Conservation (phyloP, 2,329 filamentous ascomycete genomes). For the Coleophoma crateriformis region DNA sequence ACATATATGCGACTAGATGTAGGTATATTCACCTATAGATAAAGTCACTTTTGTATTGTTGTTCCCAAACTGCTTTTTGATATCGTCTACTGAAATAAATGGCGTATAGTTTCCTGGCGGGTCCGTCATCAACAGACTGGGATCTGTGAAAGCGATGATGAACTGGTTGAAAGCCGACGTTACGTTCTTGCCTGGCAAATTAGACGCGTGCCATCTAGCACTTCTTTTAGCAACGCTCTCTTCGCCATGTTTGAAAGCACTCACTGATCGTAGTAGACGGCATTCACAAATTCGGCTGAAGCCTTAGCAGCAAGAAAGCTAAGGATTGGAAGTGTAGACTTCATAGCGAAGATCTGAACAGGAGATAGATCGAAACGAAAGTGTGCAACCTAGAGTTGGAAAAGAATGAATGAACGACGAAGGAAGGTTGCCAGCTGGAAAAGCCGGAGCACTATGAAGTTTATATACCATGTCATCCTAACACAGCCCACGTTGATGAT, state of each 20-base stretch:
- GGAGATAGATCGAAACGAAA: not conserved
- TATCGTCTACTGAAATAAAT: constrained; percentile 8
- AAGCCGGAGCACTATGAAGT: not conserved
- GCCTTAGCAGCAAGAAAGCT: not conserved
- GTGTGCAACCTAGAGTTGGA: not conserved
- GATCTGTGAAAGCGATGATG: constrained; percentile 14
- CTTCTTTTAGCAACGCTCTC: not conserved
- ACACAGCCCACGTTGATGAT: not conserved
- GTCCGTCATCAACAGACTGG: constrained; percentile 10
- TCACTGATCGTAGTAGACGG: not conserved
- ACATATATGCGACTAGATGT: too few relatives aligned
- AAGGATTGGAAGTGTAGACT: not conserved
- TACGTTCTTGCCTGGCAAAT: constrained; percentile 10
- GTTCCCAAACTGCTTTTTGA: constrained; percentile 4
- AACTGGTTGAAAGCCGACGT: constrained; percentile 13
- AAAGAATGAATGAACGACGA: not conserved
- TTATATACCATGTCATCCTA: not conserved
- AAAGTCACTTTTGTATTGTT: not conserved
- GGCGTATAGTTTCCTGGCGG: constrained; percentile 12
- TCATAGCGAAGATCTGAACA: not conserved
- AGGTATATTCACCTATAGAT: not conserved
- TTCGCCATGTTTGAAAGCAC: not conserved
- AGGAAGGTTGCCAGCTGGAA: not conserved
- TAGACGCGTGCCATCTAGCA: not conserved
- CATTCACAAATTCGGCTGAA: not conserved